Evolutionary conservation across 306 rosid species (phyloP), one percentile per base, ranked within the genome.

Genomic region (Quercus dentata): DNA sequence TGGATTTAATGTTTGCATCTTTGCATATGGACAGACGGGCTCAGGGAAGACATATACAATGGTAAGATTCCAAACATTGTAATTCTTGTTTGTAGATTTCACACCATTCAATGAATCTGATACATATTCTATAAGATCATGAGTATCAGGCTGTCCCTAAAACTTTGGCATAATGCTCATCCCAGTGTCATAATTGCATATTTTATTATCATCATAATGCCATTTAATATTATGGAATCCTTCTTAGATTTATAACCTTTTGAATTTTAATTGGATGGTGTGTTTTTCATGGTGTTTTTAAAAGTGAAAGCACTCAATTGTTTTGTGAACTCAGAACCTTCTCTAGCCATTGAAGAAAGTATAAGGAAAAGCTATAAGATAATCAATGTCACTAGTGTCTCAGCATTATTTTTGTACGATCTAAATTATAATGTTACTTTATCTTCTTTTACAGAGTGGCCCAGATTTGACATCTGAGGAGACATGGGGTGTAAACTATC

Each of bases 11-110:
- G 97, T 83, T 38, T 95, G 99, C 87, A 95, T 95, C 83, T 95
- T 95, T 79, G 99, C 99, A 15, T 95, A 91, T 82, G 99, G 99
- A 77, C 99, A 95, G 78, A 95, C 99, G 31, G 99, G 99, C 82
- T 95, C 99, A 2, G 99, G 99, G 76, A 95, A 95, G 88, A 95
- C 99, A 11, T 95, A 91, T 81, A 95, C 99, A 17, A 95, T 95
- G 99, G 99, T 94, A 94, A 82, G n/a, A 31, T 78, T 31, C 55
- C 55, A 19, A 51, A 54, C 30, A 63, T 31, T 30, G 20, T 56
- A 27, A 35, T 61, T 78, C 18, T 27, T 33, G 38, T 33, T 15
- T 17, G 15, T 67, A 35, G 15, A 35, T 67, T 19, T 35, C 52
- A 35, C 51, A 35, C 51, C 14, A 8, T 19, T 67, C 51, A 33